Percentiles rank a stretch among this genome's conserved stretches.
phyloP scores from a whole-genome alignment of 352 stramenopile species.

The Phytophthora uliginosa region DNA sequence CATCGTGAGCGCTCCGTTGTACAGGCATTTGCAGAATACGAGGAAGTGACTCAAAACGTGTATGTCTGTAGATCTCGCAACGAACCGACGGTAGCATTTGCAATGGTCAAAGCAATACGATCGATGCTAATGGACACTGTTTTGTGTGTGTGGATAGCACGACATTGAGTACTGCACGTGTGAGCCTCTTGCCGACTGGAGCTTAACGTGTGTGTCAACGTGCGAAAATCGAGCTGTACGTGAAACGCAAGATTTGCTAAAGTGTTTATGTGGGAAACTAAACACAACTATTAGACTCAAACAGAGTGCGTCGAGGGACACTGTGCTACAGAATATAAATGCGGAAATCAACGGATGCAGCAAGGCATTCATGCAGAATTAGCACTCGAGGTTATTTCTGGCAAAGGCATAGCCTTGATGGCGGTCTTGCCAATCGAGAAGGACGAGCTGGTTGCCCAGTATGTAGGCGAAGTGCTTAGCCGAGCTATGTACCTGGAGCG shows the following conservation, averaged over 20 bases:
- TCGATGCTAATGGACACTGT: neutral
- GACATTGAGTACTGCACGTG: slow-evolving; percentile 6
- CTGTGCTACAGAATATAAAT: neutral
- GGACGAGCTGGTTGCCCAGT: neutral
- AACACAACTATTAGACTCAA: neutral
- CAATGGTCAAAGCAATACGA: neutral
- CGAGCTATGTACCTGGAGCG: slow-evolving; percentile 2
- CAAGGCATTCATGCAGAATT: neutral
- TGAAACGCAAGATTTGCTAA: neutral
- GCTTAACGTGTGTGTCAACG: neutral
- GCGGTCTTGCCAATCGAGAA: neutral
- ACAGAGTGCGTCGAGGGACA: slow-evolving; percentile 6
- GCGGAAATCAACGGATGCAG: slow-evolving; percentile 13
- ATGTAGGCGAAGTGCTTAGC: slow-evolving; percentile 10
- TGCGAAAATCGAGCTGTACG: slow-evolving; percentile 14
- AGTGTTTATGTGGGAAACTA: neutral
- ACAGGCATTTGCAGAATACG: slow-evolving; percentile 4
- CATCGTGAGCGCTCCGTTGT: neutral
- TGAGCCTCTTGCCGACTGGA: slow-evolving; percentile 2
- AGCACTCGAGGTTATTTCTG: neutral
- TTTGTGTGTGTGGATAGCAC: neutral
- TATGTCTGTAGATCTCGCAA: slow-evolving; percentile 2
- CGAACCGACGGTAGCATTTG: neutral
- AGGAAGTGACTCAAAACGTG: slow-evolving; percentile 7
- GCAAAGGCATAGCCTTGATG: slow-evolving; percentile 4